Evolutionary conservation across 1,139 yeast genomes (phyloP), one percentile per base, ranked within the genome.

Genomic region (Geotrichum citri-aurantii): DNA sequence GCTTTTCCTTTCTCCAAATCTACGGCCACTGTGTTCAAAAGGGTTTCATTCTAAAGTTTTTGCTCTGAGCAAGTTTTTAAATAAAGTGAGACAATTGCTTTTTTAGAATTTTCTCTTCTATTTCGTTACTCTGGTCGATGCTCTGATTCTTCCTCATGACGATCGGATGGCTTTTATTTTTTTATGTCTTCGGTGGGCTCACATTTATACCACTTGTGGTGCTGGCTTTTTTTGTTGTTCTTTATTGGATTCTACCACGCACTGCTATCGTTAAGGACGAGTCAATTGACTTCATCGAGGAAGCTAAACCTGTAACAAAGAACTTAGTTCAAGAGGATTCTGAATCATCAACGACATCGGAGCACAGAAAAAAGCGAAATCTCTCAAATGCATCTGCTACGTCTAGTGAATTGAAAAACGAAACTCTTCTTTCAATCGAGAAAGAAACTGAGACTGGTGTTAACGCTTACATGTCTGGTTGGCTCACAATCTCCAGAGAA

Each of bases 401-500:
- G 27, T 48, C 50, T 48, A 4, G 17, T 11, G 50, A 48, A 65
- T n/a, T 61, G 58, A 14, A 60, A 52, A 40, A 68, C 3, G 14
- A 23, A n/a, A 5, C 54, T 4, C 23, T 58, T 12, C 54, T 57
- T 14, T 59, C 57, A 21, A 44, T 63, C 12, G 85, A 86, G 61
- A 92, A 88, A 65, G 72, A 73, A 19, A 73, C 75, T 49, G 78
- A 79, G 29, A 72, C 82, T 1, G 95, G 95, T 2, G 81, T 87
- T 6, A 83, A 84, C 44, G 80, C 90, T 0, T 81, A 77, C 65
- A 84, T 81, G 67, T 73, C 83, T 11, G 97, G 96, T 1, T 90
- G 96, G 95, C 73, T 92, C 4, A 82, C 87, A 2, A 90, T 91
- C 10, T 88, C 97, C 0, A 84, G 83, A 62, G 93, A 88, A 65